Percentiles rank a stretch among this genome's conserved stretches.
phyloP scores from a whole-genome alignment of 106 monocot species.

The Dioscorea alata region DNA sequence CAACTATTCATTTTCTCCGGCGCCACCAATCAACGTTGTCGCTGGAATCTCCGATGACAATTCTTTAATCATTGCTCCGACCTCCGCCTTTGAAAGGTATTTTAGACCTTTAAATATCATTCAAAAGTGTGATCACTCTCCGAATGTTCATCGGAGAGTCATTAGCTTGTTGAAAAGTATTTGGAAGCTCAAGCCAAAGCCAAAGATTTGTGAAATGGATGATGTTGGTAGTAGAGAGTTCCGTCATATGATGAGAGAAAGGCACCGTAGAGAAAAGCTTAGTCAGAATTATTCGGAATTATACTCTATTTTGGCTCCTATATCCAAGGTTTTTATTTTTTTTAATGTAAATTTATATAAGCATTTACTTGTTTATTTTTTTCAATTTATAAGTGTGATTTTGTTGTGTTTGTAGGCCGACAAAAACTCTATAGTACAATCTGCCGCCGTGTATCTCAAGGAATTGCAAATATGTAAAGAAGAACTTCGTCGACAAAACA shows the following conservation, averaged over 20 bases:
- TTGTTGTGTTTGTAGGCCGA: conserved; percentile 25
- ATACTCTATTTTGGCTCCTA: conserved; percentile 35
- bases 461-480: conserved; percentile 43
- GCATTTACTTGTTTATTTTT: background rate
- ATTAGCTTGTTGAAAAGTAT: conserved; percentile 20
- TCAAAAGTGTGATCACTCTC: background rate
- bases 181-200: background rate
- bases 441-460: conserved; percentile 35
- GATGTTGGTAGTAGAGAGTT: conserved; percentile 39
- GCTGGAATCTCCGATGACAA: background rate
- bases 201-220: background rate
- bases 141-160: conserved; percentile 38
- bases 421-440: conserved; percentile 74
- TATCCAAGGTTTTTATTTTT: conserved; percentile 46
- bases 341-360: too few relatives aligned
- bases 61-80: background rate
- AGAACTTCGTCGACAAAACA: conserved; percentile 28
- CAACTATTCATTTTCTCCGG: conserved; percentile 21
- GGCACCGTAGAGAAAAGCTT: conserved; percentile 72
- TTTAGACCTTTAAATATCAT: background rate
- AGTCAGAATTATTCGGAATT: conserved; percentile 87
- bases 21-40: background rate
- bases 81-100: conserved; percentile 22
- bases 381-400: background rate
- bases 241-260: conserved; percentile 88